Evolutionary conservation across 1,284 basidiomycete genomes (phyloP), one percentile per base, ranked within the genome.

Genomic region (Takashimella tepidaria): DNA sequence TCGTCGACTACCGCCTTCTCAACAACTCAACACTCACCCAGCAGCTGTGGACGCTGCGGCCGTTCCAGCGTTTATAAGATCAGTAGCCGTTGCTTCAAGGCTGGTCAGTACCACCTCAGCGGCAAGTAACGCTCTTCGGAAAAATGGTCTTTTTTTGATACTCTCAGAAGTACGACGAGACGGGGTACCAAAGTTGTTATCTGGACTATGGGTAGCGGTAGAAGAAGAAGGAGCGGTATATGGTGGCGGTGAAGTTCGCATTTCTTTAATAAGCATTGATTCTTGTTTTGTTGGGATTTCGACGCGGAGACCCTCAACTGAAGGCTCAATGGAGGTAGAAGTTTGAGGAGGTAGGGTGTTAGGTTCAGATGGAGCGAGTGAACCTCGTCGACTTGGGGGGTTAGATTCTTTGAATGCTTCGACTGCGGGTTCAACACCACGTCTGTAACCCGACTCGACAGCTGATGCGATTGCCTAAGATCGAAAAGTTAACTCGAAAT

Each of bases 101-200:
- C 86, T 84, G 5, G 85, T 83, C 8, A 88, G 76, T 43, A 91
- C 81, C 42, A 89, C 80, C 62, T 88, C 85, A 16, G 84, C 84
- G 5, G 85, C 86, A 23, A 87, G 79, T 23, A 85, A 64, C 11
- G 86, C 63, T 25, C 82, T 79, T 47, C 82, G 80, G 52, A 75
- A 58, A 41, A 75, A 67, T 3, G 62, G 63, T 26, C 69, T 55
- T 60, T 75, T 73, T 42, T 63, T 69, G n/a, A n/a, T n/a, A 20
- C 37, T 24, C 1, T 54, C 50, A 16, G 53, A 50, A 27, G 41
- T n/a, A 23, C 22, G 3, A 41, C 50, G 22, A 24, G 50, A 47
- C 23, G 40, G 23, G 6, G 49, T 23, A 27, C 24, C 37, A n/a
- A n/a, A n/a, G 5, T n/a, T n/a, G n/a, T n/a, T n/a, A n/a, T n/a